These are phyloP conservation scores for Xerocomellus chrysenteron DNA, from an alignment of 768 basidiomycete genomes.

Conservation along the genomic window DNA sequence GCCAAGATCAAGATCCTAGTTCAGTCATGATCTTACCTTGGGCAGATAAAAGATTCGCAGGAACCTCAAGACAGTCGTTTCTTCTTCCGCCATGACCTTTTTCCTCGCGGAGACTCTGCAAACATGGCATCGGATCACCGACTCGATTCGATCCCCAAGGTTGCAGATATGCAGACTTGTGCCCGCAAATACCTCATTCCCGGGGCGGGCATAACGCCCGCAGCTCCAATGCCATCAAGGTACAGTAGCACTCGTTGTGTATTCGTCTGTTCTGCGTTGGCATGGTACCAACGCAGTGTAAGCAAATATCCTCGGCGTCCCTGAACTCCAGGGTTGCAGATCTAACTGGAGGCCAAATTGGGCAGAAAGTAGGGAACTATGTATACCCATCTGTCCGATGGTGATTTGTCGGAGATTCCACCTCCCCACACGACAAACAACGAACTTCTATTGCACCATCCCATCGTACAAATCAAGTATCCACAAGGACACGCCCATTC, in stretches of 20 bases:
- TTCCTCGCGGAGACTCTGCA: not conserved
- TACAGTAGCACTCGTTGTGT: not conserved
- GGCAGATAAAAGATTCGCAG: too few relatives aligned
- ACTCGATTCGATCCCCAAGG: not conserved
- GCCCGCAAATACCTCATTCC: too few relatives aligned
- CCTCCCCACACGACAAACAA: not conserved
- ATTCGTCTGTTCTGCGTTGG: not conserved
- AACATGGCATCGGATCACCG: not conserved
- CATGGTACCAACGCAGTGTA: not conserved
- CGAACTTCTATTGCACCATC: slow-evolving; percentile 12
- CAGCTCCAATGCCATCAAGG: not conserved
- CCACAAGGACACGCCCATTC: not conserved
- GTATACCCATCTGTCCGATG: not conserved
- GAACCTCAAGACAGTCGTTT: too few relatives aligned
- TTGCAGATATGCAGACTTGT: not conserved
- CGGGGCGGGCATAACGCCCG: not conserved
- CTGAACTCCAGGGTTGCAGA: not conserved
- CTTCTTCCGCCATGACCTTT: not conserved
- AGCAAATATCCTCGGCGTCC: not conserved
- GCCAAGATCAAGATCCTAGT: too few relatives aligned
- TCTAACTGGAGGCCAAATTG: not conserved
- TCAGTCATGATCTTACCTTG: too few relatives aligned
- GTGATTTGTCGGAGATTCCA: slow-evolving; percentile 12
- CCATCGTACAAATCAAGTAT: slow-evolving; percentile 19
- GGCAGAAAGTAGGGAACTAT: not conserved